Conservation (phyloP, 192 early-diverging fungal genomes). For the Polychytrium aggregatum region DNA sequence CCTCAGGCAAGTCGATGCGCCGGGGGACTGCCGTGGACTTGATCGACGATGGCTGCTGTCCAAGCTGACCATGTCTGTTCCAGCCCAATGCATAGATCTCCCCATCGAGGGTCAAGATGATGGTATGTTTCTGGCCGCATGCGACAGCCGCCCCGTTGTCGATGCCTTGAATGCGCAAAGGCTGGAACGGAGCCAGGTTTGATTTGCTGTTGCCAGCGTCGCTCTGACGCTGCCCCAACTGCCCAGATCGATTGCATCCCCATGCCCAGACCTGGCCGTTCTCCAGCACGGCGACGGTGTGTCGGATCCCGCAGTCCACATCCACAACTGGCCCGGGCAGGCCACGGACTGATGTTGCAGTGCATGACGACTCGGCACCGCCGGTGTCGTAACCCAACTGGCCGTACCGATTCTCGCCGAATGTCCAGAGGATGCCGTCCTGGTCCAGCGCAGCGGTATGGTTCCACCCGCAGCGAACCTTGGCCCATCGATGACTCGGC, state of each 20-base stretch:
- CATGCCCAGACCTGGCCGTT: constrained; percentile 35
- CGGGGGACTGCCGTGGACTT: neutral
- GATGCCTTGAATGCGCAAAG: neutral
- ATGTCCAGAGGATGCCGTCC: constrained; percentile 9
- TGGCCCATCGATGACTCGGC: constrained; percentile 3
- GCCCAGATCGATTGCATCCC: constrained; percentile 42
- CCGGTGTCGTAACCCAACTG: constrained; percentile 9
- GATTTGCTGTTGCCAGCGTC: too few relatives aligned
- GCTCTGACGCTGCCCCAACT: constrained; percentile 29
- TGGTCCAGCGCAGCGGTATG: constrained; percentile 23
- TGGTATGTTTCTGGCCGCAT: constrained; percentile 14
- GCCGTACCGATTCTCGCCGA: constrained; percentile 12
- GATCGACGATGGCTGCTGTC: neutral
- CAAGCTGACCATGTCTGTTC: constrained; percentile 48
- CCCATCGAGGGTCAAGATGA: constrained; percentile 6
- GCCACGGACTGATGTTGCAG: neutral
- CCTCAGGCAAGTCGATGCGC: neutral
- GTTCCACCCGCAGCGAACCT: constrained; percentile 55
- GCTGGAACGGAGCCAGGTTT: too few relatives aligned
- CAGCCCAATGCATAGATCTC: constrained; percentile 39
- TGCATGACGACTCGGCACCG: neutral
- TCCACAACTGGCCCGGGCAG: neutral
- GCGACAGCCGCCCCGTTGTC: constrained; percentile 6
- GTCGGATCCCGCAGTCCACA: constrained; percentile 11
- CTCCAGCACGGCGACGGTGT: constrained; percentile 19